phyloP scores from a whole-genome alignment of 2,329 filamentous ascomycete genomes.

The Botrytis aclada region DNA sequence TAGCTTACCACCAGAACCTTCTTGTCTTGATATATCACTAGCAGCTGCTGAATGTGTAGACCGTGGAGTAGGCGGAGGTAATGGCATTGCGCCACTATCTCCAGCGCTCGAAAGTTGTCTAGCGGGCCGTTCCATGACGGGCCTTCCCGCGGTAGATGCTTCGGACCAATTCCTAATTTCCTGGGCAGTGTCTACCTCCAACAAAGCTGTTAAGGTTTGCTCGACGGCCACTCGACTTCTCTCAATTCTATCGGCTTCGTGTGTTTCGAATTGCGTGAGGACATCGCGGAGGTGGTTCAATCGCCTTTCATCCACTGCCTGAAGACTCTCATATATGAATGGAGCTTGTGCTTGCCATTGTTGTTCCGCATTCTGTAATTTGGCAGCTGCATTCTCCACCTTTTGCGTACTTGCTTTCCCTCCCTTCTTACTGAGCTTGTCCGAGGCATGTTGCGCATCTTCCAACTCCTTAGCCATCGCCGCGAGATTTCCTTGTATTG shows the following conservation, averaged over 20 bases:
- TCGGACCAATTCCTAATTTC: slow-evolving; percentile 75
- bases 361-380: slow-evolving; percentile 72
- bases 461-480: slow-evolving; percentile 82
- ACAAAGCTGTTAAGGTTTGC: slow-evolving; percentile 72
- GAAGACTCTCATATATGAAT: slow-evolving; percentile 89
- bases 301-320: slow-evolving; percentile 84
- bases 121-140: slow-evolving; percentile 34
- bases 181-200: slow-evolving; percentile 81
- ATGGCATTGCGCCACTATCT: slow-evolving; percentile 26
- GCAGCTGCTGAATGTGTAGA: slow-evolving; percentile 32
- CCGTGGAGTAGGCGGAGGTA: slow-evolving; percentile 31
- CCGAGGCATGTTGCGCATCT: slow-evolving; percentile 76
- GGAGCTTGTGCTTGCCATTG: slow-evolving; percentile 95
- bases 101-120: slow-evolving; percentile 34
- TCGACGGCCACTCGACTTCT: slow-evolving; percentile 71
- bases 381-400: slow-evolving; percentile 68
- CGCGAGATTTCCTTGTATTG: slow-evolving; percentile 77
- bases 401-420: slow-evolving; percentile 73
- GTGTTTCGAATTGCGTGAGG: slow-evolving; percentile 88
- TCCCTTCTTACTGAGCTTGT: slow-evolving; percentile 78
- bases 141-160: slow-evolving; percentile 40
- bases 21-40: slow-evolving; percentile 31
- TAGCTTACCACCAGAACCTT: slow-evolving; percentile 15
- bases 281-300: slow-evolving; percentile 87
- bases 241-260: slow-evolving; percentile 85